A percentile compares a stretch with the other conserved stretches of the same genome.
phyloP scores from a whole-genome alignment of 2,329 filamentous ascomycete species.

The Cytospora piceicola region DNA sequence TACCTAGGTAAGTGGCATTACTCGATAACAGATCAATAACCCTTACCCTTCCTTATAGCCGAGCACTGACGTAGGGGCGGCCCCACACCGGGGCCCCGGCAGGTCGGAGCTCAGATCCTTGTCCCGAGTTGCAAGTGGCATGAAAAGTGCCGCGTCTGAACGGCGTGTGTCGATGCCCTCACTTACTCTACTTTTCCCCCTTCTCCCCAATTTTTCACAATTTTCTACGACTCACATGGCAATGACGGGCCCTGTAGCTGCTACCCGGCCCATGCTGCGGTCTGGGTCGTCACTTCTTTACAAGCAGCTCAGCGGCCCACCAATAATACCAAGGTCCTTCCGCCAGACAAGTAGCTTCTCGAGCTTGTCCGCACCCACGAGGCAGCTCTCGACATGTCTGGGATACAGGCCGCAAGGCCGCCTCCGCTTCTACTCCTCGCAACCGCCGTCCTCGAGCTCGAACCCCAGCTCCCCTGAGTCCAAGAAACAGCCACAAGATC shows the following conservation, averaged over 20 bases:
- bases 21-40: too few species aligned
- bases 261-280: constrained; percentile 29
- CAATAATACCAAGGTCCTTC: constrained; percentile 18
- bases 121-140: constrained; percentile 5
- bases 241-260: constrained; percentile 32
- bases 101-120: constrained; percentile 13
- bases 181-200: not conserved
- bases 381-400: constrained; percentile 36
- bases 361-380: constrained; percentile 1
- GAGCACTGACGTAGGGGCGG: constrained; percentile 9
- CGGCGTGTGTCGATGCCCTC: not conserved
- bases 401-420: constrained; percentile 35
- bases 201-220: not conserved
- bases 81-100: constrained; percentile 10
- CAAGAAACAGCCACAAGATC: constrained; percentile 1
- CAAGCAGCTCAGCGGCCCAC: constrained; percentile 32
- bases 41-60: constrained; percentile 6
- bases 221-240: constrained; percentile 15
- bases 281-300: constrained; percentile 25
- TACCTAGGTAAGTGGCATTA: not conserved
- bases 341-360: constrained; percentile 12
- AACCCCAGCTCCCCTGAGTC: constrained; percentile 6
- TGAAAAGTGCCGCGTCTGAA: constrained; percentile 19
- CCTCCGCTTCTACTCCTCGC: constrained; percentile 39
- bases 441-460: constrained; percentile 12